A percentile compares a stretch with the other conserved stretches of the same genome.
Evolutionary conservation across 345 rosid species (phyloP).

Genomic region (Hibiscus syriacus): DNA sequence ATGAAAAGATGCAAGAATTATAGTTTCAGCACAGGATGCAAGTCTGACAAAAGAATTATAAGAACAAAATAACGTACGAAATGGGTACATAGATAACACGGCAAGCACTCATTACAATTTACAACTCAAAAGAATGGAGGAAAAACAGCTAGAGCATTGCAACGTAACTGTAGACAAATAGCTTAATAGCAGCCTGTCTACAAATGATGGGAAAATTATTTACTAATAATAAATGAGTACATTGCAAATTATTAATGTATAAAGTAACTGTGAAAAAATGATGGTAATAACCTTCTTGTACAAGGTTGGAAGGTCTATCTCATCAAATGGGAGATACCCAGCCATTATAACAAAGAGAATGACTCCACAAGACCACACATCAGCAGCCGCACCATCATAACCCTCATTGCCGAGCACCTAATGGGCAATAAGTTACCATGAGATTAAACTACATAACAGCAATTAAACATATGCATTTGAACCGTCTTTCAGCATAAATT

Average conservation of each 20-base stretch:
- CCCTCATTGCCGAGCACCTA: constrained; percentile 60
- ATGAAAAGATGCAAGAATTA: not conserved
- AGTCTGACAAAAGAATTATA: constrained; percentile 7
- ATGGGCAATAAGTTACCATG: constrained; percentile 4
- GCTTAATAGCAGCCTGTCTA: not conserved
- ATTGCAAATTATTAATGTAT: not conserved
- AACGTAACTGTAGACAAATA: not conserved
- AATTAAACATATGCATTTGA: not conserved
- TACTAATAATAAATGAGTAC: not conserved
- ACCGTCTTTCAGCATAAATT: not conserved
- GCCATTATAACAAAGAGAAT: too few relatives aligned
- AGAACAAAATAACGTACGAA: not conserved
- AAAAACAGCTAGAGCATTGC: too few relatives aligned
- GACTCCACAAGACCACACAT: too few relatives aligned
- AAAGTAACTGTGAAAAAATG: constrained; percentile 2
- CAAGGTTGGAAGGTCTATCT: too few relatives aligned
- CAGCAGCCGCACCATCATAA: too few relatives aligned
- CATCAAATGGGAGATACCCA: too few relatives aligned
- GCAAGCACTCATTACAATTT: too few relatives aligned
- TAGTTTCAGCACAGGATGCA: not conserved
- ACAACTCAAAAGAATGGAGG: too few relatives aligned
- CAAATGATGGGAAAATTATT: not conserved
- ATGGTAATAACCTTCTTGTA: constrained; percentile 48
- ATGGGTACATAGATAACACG: not conserved
- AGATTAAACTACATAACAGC: constrained; percentile 1